Conservation (phyloP, 495 filamentous ascomycete genomes). For the Aspergillus asperescens region DNA sequence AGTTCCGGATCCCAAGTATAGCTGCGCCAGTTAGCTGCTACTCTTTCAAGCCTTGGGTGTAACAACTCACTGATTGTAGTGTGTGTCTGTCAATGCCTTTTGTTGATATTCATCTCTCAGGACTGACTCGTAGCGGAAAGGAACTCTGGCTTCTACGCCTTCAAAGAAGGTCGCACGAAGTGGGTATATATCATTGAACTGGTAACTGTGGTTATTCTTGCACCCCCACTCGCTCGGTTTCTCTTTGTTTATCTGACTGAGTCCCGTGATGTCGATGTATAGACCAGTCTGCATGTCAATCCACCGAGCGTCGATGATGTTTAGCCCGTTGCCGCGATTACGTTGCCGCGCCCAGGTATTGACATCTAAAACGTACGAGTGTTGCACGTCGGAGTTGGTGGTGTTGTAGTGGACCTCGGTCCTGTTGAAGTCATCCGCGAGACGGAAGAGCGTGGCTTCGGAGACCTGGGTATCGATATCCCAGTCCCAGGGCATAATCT, state of each 20-base stretch:
- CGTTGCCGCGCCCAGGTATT: conserved; percentile 63
- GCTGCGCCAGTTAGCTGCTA: conserved; percentile 19
- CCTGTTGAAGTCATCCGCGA: conserved; percentile 61
- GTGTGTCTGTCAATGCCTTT: conserved; percentile 45
- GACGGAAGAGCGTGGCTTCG: conserved; percentile 52
- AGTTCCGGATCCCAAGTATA: conserved; percentile 31
- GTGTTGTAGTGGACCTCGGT: conserved; percentile 57
- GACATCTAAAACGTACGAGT: conserved; percentile 69
- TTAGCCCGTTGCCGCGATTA: conserved; percentile 59
- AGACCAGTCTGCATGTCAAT: conserved; percentile 71
- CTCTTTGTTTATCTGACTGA: conserved; percentile 61
- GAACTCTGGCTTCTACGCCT: conserved; percentile 55
- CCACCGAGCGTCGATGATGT: conserved; percentile 84
- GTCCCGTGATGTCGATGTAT: conserved; percentile 84
- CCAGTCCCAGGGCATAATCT: conserved; percentile 82
- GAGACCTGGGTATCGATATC: conserved; percentile 82
- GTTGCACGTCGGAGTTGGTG: conserved; percentile 26
- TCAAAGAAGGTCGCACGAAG: conserved; percentile 56
- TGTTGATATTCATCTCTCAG: conserved; percentile 54
- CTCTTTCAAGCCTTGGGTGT: neutral
- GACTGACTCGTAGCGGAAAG: conserved; percentile 56
- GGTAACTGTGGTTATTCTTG: conserved; percentile 75
- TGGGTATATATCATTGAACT: conserved; percentile 47
- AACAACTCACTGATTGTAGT: conserved; percentile 51
- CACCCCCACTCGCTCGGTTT: conserved; percentile 68